Conservation (phyloP, 2,329 filamentous ascomycete genomes). For the Myriosclerotinia duriaeana region DNA sequence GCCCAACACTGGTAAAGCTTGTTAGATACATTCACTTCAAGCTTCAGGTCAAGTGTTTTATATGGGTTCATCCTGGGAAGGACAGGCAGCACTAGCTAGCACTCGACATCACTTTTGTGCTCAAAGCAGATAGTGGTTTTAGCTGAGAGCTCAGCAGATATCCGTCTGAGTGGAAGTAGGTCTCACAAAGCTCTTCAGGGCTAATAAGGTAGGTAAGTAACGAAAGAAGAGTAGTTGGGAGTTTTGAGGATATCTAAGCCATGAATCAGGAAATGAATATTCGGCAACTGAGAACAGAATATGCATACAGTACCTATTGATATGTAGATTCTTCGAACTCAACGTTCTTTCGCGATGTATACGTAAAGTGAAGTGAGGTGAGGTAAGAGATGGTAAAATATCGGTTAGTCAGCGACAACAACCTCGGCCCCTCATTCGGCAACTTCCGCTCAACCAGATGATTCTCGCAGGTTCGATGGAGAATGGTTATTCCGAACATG, state of each 20-base stretch:
- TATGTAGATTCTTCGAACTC: too few relatives aligned
- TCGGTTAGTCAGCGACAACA: conserved; percentile 1
- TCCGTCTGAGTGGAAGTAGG: too few relatives aligned
- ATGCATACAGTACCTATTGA: too few relatives aligned
- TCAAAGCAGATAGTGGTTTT: neutral
- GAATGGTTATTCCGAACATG: conserved; percentile 18
- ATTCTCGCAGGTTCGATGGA: conserved; percentile 21
- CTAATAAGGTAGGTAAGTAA: too few relatives aligned
- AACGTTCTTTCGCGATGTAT: neutral
- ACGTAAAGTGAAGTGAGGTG: neutral
- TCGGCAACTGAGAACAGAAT: too few relatives aligned
- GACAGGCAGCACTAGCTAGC: neutral
- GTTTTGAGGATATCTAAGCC: too few relatives aligned
- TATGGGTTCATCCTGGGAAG: too few relatives aligned
- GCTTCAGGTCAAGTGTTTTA: too few relatives aligned
- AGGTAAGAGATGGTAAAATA: neutral
- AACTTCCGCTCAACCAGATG: conserved; percentile 9
- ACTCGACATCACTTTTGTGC: neutral
- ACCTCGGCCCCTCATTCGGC: conserved; percentile 15
- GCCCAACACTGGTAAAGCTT: neutral
- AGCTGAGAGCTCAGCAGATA: too few relatives aligned
- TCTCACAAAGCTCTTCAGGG: too few relatives aligned
- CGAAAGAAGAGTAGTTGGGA: too few relatives aligned
- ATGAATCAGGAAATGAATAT: too few relatives aligned
- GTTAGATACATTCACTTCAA: neutral